Evolutionary conservation across 257 asterid species (phyloP), one percentile per base, ranked within the genome.

Genomic region (Forsythia viridissima): DNA sequence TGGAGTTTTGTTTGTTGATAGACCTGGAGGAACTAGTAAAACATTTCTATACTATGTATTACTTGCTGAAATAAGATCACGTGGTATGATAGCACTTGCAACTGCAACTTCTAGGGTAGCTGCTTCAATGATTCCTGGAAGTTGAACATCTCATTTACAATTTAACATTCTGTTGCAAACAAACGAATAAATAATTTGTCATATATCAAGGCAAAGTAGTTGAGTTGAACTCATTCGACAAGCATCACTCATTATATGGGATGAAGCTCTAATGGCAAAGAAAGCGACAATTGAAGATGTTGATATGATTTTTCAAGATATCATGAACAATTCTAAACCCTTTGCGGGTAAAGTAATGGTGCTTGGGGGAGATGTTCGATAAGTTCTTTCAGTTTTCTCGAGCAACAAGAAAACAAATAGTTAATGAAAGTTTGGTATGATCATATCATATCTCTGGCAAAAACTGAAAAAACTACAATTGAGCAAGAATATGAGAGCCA

Each of bases 131-230:
- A 6, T 80, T 1, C 40, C 51, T 1, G 81, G 81, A 7, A 71
- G 79, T 0, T 6, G 83, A 8, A 72, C 78, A 1, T 18, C 78
- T 0, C 74, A 79, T 37, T 79, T 81, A 0, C 15, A 74, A 2
- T 79, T 83, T 9, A 83, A 79, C 42, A 74, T 82, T 0, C 78
- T 71, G 2, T 69, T 82, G 0, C 39, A 52, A 13, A 44, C 15
- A 1, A 0, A 36, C 3, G 41, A 59, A 5, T 34, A 6, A 9
- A 2, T 0, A 0, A n/a, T 36, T 9, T 82, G 72, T 13, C 13
- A 16, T 6, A 37, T 70, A 6, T 52, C 48, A 1, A 74, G 34
- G 6, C 79, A 72, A 5, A 51, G n/a, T n/a, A 3, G 12, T 4
- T 16, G 39, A 6, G 77, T 43, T 4, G 9, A 30, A 9, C 34